Percentiles rank a stretch among this genome's conserved stretches.
Conservation (phyloP, 1,139 yeast genomes). For the Scheffersomyces lignicola region DNA sequence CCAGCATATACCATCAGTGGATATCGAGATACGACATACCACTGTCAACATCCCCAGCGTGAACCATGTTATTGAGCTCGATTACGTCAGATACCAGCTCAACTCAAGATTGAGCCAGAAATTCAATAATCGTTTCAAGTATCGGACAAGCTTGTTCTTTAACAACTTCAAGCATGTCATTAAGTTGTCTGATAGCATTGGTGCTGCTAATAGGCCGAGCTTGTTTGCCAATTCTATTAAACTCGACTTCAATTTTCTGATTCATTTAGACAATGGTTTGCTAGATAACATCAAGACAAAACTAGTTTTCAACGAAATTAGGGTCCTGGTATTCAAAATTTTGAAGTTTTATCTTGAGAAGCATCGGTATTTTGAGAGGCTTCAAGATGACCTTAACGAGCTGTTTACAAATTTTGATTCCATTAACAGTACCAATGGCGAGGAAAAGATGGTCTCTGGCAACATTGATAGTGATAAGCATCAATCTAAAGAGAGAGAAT, state of each 20-base stretch:
- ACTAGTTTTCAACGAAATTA: constrained; percentile 11
- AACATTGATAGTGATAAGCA: neutral
- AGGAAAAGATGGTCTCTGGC: neutral
- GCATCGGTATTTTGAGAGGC: neutral
- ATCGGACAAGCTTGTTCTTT: constrained; percentile 16
- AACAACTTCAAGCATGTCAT: constrained; percentile 13
- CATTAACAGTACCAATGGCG: neutral
- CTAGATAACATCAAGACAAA: constrained; percentile 11
- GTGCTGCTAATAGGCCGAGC: constrained; percentile 5
- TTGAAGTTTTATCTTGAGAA: constrained; percentile 15
- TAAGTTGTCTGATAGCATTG: constrained; percentile 5
- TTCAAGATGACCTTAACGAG: neutral
- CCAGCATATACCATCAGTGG: constrained; percentile 25
- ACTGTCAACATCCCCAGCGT: constrained; percentile 9
- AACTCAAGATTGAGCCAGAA: constrained; percentile 23
- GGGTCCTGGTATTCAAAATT: constrained; percentile 26
- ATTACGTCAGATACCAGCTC: constrained; percentile 22
- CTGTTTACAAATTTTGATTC: neutral
- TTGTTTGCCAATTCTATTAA: constrained; percentile 15
- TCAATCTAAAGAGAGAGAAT: neutral
- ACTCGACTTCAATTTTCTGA: constrained; percentile 21
- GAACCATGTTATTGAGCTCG: constrained; percentile 7
- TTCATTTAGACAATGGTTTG: constrained; percentile 21
- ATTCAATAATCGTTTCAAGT: constrained; percentile 18
- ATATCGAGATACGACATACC: constrained; percentile 28